phyloP scores from a whole-genome alignment of 768 basidiomycete species.

The Russula vinacea region DNA sequence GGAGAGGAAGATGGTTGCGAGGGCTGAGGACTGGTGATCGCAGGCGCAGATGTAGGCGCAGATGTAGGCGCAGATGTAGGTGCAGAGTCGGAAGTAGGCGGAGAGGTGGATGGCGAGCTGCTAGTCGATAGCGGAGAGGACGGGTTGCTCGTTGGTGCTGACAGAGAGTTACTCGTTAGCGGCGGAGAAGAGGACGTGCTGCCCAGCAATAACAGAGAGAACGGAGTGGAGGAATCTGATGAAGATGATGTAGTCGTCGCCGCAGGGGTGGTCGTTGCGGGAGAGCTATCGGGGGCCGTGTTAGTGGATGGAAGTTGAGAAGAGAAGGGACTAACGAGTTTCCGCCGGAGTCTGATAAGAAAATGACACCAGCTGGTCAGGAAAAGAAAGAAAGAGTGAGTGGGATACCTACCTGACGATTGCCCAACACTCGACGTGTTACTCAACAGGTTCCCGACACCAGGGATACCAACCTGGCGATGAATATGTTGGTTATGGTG shows the following conservation, averaged over 20 bases:
- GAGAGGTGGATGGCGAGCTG: slow-evolving; percentile 8
- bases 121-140: neutral
- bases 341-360: neutral
- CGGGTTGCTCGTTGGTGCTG: neutral
- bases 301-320: neutral
- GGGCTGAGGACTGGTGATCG: neutral
- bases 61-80: slow-evolving; percentile 25
- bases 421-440: neutral
- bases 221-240: neutral
- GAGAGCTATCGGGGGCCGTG: neutral
- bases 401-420: neutral
- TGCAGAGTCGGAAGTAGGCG: slow-evolving; percentile 12
- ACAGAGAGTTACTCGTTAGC: neutral
- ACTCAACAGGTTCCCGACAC: neutral
- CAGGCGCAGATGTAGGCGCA: slow-evolving; percentile 24
- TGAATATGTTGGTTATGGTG: slow-evolving; percentile 1
- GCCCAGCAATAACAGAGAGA: neutral
- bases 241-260: neutral
- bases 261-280: neutral
- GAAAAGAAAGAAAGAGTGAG: neutral
- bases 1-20: slow-evolving; percentile 20
- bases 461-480: neutral
- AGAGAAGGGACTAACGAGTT: neutral
- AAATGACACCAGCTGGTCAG: neutral
- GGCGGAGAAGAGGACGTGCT: neutral